A percentile compares a stretch with the other conserved stretches of the same genome.
Conservation (phyloP, 2,329 filamentous ascomycete species). For the Trichoderma aggressivum region DNA sequence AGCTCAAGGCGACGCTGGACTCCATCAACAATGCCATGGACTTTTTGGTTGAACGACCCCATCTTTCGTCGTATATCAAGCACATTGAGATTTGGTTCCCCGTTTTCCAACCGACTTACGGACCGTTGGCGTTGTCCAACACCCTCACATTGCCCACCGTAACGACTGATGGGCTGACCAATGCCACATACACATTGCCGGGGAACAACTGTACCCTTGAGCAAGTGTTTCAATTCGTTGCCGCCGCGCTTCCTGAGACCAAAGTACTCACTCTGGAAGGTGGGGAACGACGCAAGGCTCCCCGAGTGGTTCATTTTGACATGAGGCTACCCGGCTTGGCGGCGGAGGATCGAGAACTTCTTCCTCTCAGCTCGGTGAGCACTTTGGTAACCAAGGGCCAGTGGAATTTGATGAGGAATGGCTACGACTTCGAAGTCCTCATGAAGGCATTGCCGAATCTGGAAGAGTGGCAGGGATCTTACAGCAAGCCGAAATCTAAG, state of each 20-base stretch:
- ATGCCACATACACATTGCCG: slow-evolving; percentile 56
- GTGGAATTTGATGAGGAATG: slow-evolving; percentile 69
- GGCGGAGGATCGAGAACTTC: slow-evolving; percentile 35
- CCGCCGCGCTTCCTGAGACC: slow-evolving; percentile 55
- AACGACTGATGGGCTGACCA: slow-evolving; percentile 54
- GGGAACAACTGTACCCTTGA: slow-evolving; percentile 67
- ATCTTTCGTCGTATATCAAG: slow-evolving; percentile 62
- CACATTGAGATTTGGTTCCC: slow-evolving; percentile 78
- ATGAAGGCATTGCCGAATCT: slow-evolving; percentile 62
- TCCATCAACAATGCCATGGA: slow-evolving; percentile 56
- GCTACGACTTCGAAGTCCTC: slow-evolving; percentile 61
- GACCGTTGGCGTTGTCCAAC: slow-evolving; percentile 41
- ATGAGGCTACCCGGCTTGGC: slow-evolving; percentile 23
- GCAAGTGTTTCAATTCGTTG: slow-evolving; percentile 64
- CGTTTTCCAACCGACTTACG: slow-evolving; percentile 60
- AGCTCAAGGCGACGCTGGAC: slow-evolving; percentile 67
- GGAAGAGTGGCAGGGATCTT: slow-evolving; percentile 59
- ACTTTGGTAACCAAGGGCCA: slow-evolving; percentile 71
- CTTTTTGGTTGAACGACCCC: slow-evolving; percentile 58
- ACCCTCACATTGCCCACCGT: slow-evolving; percentile 49
- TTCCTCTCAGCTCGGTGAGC: slow-evolving; percentile 53
- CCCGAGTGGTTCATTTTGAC: slow-evolving; percentile 51
- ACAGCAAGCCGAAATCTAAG: slow-evolving; percentile 71
- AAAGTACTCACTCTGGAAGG: slow-evolving; percentile 70
- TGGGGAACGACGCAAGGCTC: slow-evolving; percentile 73